These are phyloP conservation scores for Coprinopsis sp. DNA, from an alignment of 768 basidiomycete genomes.

Conservation along the genomic window DNA sequence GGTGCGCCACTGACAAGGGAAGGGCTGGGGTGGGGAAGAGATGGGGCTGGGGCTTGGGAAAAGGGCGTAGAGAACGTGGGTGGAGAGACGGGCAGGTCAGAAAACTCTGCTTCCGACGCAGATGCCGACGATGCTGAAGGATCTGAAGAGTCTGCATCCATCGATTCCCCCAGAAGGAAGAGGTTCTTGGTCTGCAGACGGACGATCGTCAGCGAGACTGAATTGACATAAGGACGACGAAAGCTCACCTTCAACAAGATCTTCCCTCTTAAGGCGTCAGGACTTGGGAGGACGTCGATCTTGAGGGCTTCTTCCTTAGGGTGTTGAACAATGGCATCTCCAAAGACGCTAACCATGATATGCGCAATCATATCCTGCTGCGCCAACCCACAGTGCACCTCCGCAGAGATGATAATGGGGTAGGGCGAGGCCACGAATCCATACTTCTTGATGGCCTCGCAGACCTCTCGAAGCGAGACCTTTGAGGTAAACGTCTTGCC, in stretches of 20 bases:
- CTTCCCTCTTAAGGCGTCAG: conserved; percentile 74
- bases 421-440: conserved; percentile 93
- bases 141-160: conserved; percentile 21
- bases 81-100: conserved; percentile 11
- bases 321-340: conserved; percentile 35
- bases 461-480: conserved; percentile 77
- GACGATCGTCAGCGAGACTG: neutral
- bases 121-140: conserved; percentile 26
- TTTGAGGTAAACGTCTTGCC: conserved; percentile 89
- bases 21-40: too few species aligned
- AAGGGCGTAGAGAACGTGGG: too few species aligned
- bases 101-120: conserved; percentile 31
- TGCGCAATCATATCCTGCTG: conserved; percentile 48
- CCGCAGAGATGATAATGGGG: conserved; percentile 96
- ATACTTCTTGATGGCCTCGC: conserved; percentile 84
- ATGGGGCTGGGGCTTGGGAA: too few species aligned
- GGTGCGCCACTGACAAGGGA: too few species aligned
- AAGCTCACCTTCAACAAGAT: conserved; percentile 71
- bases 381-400: conserved; percentile 78
- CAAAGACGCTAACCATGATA: conserved; percentile 45
- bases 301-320: conserved; percentile 36
- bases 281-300: conserved; percentile 72
- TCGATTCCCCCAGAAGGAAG: conserved; percentile 35
- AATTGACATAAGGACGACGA: neutral
- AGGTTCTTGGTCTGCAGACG: conserved; percentile 66